Evolutionary conservation across 805 yeast species (phyloP), one percentile per base, ranked within the genome.

Genomic region (Hanseniaspora mollemarum): DNA sequence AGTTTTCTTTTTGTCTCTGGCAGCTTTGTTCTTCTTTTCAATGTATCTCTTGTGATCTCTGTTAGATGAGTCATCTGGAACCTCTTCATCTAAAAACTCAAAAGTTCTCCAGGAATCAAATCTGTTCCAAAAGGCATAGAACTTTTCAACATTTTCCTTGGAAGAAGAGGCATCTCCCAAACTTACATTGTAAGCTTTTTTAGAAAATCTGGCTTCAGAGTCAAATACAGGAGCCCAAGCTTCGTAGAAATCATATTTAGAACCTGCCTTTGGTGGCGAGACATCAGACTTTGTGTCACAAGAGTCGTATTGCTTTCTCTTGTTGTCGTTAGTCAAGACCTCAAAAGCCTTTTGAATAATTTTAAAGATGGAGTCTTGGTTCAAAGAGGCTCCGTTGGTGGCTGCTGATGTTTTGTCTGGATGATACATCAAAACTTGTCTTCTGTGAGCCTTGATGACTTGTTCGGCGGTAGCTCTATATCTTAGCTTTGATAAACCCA

Each of bases 41-140:
- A 88, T 82, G 75, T 87, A 85, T 73, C 98, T 94, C 76, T 92
- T 92, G 79, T 92, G 95, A 69, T 92, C 98, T 77, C 98, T 87
- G 81, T 92, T 92, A 55, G 95, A 84, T 53, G 96, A 85, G 71
- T 92, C 98, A 73, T 92, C 98, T 60, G 98, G 98, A 63, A 88
- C 96, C 66, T 92, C 98, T 75, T 92, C 98, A 66, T 92, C 98
- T 68, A 87, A 78, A 73, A 88, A 92, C 73, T 92, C 98, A 66
- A 92, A 92, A 43, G 95, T 75, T 75, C 95, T 85, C 98, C 98
- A 92, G 19, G 97, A 90, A 71, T 92, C 96, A 58, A 88, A 85
- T 68, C 83, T 81, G 69, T 81, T 81, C 83, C 92, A 92, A 78
- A 87, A 90, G 59, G 78, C 76, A 76, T 90, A 90, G 72, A 94